phyloP scores from a whole-genome alignment of 2,329 filamentous ascomycete species.

The Phyllosticta citribraziliensis region DNA sequence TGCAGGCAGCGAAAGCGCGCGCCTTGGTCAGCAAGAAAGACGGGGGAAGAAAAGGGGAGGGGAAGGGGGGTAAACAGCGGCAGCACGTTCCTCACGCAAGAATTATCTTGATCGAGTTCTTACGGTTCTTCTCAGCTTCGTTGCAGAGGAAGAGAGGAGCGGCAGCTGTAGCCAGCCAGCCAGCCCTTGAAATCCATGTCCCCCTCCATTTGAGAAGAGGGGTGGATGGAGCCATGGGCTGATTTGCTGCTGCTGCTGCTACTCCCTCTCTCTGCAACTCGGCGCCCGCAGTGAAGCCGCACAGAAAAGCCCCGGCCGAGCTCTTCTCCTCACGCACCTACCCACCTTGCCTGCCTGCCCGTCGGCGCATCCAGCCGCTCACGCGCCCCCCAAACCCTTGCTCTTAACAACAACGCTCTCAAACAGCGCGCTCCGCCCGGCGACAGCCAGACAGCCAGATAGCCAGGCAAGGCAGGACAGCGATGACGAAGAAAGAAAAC shows the following conservation, averaged over 20 bases:
- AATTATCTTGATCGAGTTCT: slow-evolving; percentile 98
- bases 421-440: too few species aligned
- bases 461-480: not conserved
- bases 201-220: slow-evolving; percentile 15
- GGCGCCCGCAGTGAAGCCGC: slow-evolving; percentile 77
- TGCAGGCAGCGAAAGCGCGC: slow-evolving; percentile 28
- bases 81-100: slow-evolving; percentile 98
- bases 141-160: slow-evolving; percentile 6
- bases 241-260: not conserved
- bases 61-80: slow-evolving; percentile 52
- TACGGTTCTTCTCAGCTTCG: slow-evolving; percentile 92
- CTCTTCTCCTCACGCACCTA: not conserved
- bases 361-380: too few species aligned
- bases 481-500: not conserved
- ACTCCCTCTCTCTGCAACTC: slow-evolving; percentile 26
- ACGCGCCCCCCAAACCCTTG: too few species aligned
- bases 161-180: not conserved
- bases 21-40: slow-evolving; percentile 24
- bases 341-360: not conserved
- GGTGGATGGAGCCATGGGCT: slow-evolving; percentile 37
- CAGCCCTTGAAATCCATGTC: not conserved
- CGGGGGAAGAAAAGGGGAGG: slow-evolving; percentile 26
- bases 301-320: slow-evolving; percentile 17
- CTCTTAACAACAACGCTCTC: too few species aligned
- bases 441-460: not conserved